Conservation (phyloP, 768 basidiomycete species). For the Paxillus ammoniavirescens region DNA sequence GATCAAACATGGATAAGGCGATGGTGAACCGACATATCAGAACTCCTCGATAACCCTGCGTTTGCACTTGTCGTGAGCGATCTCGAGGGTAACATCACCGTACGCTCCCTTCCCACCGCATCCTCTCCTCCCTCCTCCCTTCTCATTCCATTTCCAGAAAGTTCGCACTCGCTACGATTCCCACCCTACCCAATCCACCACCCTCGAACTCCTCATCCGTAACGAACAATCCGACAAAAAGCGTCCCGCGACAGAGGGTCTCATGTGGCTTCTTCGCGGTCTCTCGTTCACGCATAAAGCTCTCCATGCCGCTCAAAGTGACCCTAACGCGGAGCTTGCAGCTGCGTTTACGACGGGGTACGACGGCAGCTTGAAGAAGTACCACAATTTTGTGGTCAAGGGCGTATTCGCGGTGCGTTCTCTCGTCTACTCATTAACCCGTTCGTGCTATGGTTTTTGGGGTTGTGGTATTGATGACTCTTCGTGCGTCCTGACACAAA, state of each 20-base stretch:
- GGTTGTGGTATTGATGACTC: background rate
- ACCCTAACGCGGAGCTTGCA: slow-evolving; percentile 55
- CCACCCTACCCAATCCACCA: slow-evolving; percentile 59
- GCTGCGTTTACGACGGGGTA: slow-evolving; percentile 81
- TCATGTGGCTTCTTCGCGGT: slow-evolving; percentile 92
- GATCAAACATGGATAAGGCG: background rate
- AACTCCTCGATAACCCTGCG: slow-evolving; percentile 40
- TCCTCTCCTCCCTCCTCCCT: background rate
- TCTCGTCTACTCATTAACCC: background rate
- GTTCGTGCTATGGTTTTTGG: background rate
- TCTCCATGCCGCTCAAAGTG: slow-evolving; percentile 66
- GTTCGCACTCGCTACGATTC: slow-evolving; percentile 77
- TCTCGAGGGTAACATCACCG: slow-evolving; percentile 87
- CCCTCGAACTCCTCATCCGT: slow-evolving; percentile 80
- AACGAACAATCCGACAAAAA: slow-evolving; percentile 90
- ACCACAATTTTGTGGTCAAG: slow-evolving; percentile 75
- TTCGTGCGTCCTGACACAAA: background rate
- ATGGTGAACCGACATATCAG: slow-evolving; percentile 8
- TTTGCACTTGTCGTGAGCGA: slow-evolving; percentile 84
- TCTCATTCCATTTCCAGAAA: slow-evolving; percentile 61
- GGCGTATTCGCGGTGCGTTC: slow-evolving; percentile 56
- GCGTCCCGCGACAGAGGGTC: slow-evolving; percentile 82
- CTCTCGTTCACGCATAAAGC: slow-evolving; percentile 86
- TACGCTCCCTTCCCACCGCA: slow-evolving; percentile 34
- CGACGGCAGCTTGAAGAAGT: slow-evolving; percentile 75